Evolutionary conservation across 495 filamentous ascomycete species (phyloP), one percentile per base, ranked within the genome.

Genomic region (Entonaema liquescens): DNA sequence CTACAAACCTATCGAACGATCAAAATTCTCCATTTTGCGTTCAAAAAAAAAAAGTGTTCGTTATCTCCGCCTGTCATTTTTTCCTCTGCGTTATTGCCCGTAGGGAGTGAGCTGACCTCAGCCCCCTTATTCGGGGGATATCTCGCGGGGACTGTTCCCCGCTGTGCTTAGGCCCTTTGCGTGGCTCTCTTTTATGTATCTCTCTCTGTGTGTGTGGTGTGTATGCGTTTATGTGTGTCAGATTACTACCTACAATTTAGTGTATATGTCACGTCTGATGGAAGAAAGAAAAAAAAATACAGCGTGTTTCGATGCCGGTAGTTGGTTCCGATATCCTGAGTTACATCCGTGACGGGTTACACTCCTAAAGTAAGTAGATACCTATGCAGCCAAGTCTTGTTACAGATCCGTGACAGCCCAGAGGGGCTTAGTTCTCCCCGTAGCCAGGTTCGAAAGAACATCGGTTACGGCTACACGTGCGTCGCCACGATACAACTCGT

Each of bases 31-130:
- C n/a, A n/a, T n/a, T n/a, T n/a, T n/a, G n/a, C n/a, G n/a, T n/a
- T n/a, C n/a, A n/a, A n/a, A n/a, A n/a, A n/a, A n/a, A n/a, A n/a
- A n/a, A n/a, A n/a, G n/a, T n/a, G n/a, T n/a, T 29, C 5, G 11
- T 29, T 53, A 29, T 53, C 49, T 17, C 26, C 49, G 49, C 12
- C 13, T 7, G 9, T 53, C 9, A 11, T 15, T 8, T 53, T 29
- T 29, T 47, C 7, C 5, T 13, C 17, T 53, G n/a, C 49, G 49
- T 26, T n/a, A 28, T 53, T 53, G 1, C 25, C 11, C 25, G 26
- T 28, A 1, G 26, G n/a, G n/a, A n/a, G 49, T 53, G 49, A 13
- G 62, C 53, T 65, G 53, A 65, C 62, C 62, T 65, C 62, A 65
- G 54, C 62, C 33, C 26, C 35, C 54, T 28, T 49, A 25, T 52